Base-by-base conservation (phyloP, 1,284 basidiomycete genomes). In the Cryptococcus sp. region DNA sequence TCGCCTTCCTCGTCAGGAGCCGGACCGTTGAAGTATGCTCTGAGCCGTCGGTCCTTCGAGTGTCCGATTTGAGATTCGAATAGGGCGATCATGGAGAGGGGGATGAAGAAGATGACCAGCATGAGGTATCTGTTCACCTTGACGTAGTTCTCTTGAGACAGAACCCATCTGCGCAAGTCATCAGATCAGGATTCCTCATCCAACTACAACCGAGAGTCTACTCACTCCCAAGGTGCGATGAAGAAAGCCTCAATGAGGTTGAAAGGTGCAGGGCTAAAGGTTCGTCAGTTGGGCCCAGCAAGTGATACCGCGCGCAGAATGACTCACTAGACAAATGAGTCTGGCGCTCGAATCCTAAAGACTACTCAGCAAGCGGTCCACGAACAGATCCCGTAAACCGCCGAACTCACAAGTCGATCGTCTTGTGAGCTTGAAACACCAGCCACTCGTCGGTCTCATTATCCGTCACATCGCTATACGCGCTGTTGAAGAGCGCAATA, bases 401-500 rank as follows among this genome's bases (percentile, higher is more conserved):
- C 54, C 7, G 17, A 15, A 66, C 71, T 64, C 47, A 72, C 65
- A 74, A 67, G 89, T 88, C 88, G 87, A 93, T 79, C 1, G 91
- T 89, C 80, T 93, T 94, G 64, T 84, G 83, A 2, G 91, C 90
- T 72, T 93, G 95, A 82, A 93, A 95, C 6, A 90, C 85, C 55
- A 96, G 65, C 58, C 72, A 82, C 84, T 80, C 69, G 60, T 79
- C 77, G 15, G 72, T 77, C 16, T 76, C 76, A 53, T 79, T 76
- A 51, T 78, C 77, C 49, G 66, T 70, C 19, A 92, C 90, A 69
- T 91, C 90, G 16, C 86, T 85, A 72, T 94, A 94, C 0, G 92
- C 91, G 39, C 91, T 91, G 13, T 91, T 87, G 73, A 94, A 98
- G 68, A 98, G 80, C 13, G 95, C 97, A 67, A 99, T 93, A 67